Evolutionary conservation across 257 asterid genomes (phyloP), one percentile per base, ranked within the genome.

Genomic region (Asclepias syriaca): DNA sequence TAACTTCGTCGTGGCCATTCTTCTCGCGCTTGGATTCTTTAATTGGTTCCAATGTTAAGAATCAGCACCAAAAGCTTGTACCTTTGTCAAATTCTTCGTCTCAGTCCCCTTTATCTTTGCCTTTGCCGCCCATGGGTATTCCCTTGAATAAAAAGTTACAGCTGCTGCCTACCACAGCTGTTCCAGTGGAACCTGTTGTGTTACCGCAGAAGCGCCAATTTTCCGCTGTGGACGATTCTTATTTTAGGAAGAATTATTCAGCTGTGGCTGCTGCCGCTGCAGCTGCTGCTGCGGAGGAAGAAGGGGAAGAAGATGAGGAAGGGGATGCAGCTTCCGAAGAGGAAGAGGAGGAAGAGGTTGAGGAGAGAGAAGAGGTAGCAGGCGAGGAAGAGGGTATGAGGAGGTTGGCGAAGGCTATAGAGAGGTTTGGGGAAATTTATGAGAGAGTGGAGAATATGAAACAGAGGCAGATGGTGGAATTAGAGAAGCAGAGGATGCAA

Each of bases 401-500:
- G 84, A 79, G 81, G 65, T 73, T 92, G 72, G 96, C 96, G 0
- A 90, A 83, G 80, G 95, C 96, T 27, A 81, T 93, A 2, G 91
- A 85, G 80, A 84, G 89, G 75, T 87, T 93, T 71, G 97, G 91
- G 16, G 89, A 90, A 75, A 83, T 81, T 54, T 93, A 86, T 27
- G 95, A 90, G 88, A 87, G 86, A 72, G 95, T 90, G 59, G 97
- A 93, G 80, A 75, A 73, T 66, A 83, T 85, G 91, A 93, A 90
- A 72, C 93, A 86, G 88, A 85, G 84, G 77, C 95, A 90, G 80
- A 93, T 87, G 91, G 80, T 90, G 78, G 97, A 90, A 78, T 76
- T 92, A 83, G 98, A 92, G 81, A 90, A 90, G 81, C 89, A 87
- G 87, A 85, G 97, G 84, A 88, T 92, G 91, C 89, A 87, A 78